Evolutionary conservation across 2,329 filamentous ascomycete genomes (phyloP).

Genomic region (Boeremia exigua): DNA sequence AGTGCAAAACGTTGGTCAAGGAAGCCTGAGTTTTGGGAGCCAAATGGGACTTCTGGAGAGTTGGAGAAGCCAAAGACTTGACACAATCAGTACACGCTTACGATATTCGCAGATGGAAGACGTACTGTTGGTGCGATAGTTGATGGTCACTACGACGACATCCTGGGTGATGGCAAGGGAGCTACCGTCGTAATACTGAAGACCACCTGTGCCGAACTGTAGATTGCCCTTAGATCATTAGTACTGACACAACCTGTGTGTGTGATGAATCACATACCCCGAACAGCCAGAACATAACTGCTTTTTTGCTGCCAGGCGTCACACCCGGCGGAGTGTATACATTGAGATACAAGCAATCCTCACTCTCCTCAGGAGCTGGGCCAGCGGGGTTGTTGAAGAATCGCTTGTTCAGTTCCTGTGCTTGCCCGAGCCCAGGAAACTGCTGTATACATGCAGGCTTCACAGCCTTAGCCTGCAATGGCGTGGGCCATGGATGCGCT

Average conservation of each 20-base stretch:
- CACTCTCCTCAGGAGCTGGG: constrained; percentile 29
- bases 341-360: constrained; percentile 50
- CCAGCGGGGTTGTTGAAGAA: constrained; percentile 19
- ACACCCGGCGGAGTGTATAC: constrained; percentile 37
- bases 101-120: background rate
- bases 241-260: background rate
- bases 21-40: constrained; percentile 56
- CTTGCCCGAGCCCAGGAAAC: constrained; percentile 15
- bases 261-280: background rate
- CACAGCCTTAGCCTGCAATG: constrained; percentile 13
- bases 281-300: constrained; percentile 22
- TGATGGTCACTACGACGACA: constrained; percentile 32
- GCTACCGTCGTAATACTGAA: constrained; percentile 27
- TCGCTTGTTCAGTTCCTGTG: constrained; percentile 16
- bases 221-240: constrained; percentile 28
- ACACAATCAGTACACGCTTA: background rate
- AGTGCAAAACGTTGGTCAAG: constrained; percentile 61
- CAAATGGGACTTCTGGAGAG: constrained; percentile 24
- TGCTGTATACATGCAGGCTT: constrained; percentile 29
- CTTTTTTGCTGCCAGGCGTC: constrained; percentile 18
- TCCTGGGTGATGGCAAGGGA: constrained; percentile 34
- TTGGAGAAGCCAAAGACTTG: constrained; percentile 33
- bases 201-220: constrained; percentile 28
- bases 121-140: constrained; percentile 34
- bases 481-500: constrained; percentile 19